These are phyloP conservation scores for Aspergillus sp. DNA, from an alignment of 2,329 filamentous ascomycete genomes.

Conservation along the genomic window DNA sequence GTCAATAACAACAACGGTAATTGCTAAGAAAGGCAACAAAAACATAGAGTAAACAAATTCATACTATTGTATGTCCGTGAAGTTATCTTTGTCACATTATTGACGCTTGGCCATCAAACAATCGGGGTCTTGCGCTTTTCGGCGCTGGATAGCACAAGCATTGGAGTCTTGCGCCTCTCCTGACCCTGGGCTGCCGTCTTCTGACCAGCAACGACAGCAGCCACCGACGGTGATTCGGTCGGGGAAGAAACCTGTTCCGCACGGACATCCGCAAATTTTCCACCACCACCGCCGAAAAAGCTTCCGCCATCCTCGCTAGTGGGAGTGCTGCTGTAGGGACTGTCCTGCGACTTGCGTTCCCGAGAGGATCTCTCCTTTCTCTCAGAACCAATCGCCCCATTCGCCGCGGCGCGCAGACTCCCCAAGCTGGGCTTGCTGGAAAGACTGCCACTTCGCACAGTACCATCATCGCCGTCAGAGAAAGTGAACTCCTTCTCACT, in stretches of 20 bases:
- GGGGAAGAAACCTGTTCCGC: slow-evolving; percentile 29
- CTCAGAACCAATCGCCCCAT: slow-evolving; percentile 80
- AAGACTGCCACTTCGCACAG: slow-evolving; percentile 68
- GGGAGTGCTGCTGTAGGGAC: slow-evolving; percentile 52
- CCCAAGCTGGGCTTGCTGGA: slow-evolving; percentile 66
- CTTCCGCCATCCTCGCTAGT: slow-evolving; percentile 53
- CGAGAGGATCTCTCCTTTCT: slow-evolving; percentile 61
- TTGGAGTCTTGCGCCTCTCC: slow-evolving; percentile 69
- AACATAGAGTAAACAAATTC: slow-evolving; percentile 2
- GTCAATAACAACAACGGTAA: too few species aligned
- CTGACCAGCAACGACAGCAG: slow-evolving; percentile 42
- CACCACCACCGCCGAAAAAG: slow-evolving; percentile 36
- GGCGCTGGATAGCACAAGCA: slow-evolving; percentile 77
- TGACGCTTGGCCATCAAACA: slow-evolving; percentile 38
- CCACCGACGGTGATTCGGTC: slow-evolving; percentile 28
- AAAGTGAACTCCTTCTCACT: slow-evolving; percentile 69
- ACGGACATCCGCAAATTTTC: slow-evolving; percentile 46
- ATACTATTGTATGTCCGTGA: slow-evolving; percentile 9
- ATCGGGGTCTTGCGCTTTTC: slow-evolving; percentile 79
- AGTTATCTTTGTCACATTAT: slow-evolving; percentile 28
- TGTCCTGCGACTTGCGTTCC: slow-evolving; percentile 47
- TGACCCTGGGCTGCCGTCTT: slow-evolving; percentile 48
- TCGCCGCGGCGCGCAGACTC: slow-evolving; percentile 68
- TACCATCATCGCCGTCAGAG: slow-evolving; percentile 67
- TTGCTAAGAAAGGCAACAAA: not conserved